Evolutionary conservation across 1,284 basidiomycete species (phyloP), one percentile per base, ranked within the genome.

Genomic region (Irpex lacteus): DNA sequence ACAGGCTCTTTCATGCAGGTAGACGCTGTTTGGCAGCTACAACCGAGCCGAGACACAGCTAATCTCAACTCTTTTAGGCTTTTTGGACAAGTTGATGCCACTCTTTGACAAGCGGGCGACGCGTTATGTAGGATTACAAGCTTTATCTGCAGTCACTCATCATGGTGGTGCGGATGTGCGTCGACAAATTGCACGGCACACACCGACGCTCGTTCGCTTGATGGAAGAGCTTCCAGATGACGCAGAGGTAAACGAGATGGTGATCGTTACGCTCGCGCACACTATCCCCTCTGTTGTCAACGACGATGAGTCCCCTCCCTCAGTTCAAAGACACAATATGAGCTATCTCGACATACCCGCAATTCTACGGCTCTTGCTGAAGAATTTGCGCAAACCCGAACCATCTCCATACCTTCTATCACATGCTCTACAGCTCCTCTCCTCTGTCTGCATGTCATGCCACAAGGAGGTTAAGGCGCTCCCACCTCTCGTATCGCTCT

Each of bases 1-100:
- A 87, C 72, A 83, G 84, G 66, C 75, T 89, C 21, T 81, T 85
- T 69, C 77, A 80, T 44, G 79, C 80, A 77, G 85, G 86, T 86
- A 67, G 58, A 72, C 66, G 19, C 47, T 32, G 26, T 38, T 38
- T 59, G 15, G 13, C 7, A 52, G 15, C 7, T 52, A 21, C 11
- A 52, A 7, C 13, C 8, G 50, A 52, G 18, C 13, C 8, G 50
- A 52, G 18, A 52, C n/a, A 8, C 19, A 18, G 50, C 50, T 52
- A 18, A 52, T n/a, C 18, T 8, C 18, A 18, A n/a, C 8, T 52
- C 50, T 7, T 18, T 1, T 60, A 88, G 87, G 85, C 11, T 75
- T 89, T 18, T 68, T 89, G 54, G 70, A 77, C 4, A 86, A 83
- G 70, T 75, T 89, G 7, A 71, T 86, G 8, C 82, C 85, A 0